These are phyloP conservation scores for Gynandropsis gynandra DNA, from an alignment of 345 rosid species.

Conservation along the genomic window DNA sequence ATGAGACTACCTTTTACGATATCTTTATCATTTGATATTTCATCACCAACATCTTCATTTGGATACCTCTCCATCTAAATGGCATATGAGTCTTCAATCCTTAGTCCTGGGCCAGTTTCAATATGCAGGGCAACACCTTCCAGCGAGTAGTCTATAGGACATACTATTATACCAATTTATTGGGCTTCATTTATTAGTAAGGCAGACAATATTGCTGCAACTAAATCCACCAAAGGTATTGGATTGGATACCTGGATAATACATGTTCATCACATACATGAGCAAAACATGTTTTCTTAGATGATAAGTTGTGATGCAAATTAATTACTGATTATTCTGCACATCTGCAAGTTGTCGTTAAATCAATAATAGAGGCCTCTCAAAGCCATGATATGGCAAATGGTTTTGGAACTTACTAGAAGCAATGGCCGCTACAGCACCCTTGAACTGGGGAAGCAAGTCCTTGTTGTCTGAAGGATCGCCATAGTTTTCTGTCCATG, in stretches of 20 bases:
- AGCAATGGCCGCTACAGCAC: slow-evolving; percentile 91
- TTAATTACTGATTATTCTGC: slow-evolving; percentile 2
- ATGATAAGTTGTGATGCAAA: slow-evolving; percentile 16
- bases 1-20: no score
- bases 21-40: no score
- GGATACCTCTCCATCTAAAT: no score
- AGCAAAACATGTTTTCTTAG: slow-evolving; percentile 14
- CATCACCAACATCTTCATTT: no score
- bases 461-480: no score
- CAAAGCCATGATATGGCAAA: not conserved
- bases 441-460: slow-evolving; percentile 86
- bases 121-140: slow-evolving; percentile 79
- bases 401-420: slow-evolving; percentile 44
- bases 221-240: slow-evolving; percentile 91
- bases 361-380: slow-evolving; percentile 18
- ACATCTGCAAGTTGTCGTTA: slow-evolving; percentile 3
- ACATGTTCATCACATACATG: slow-evolving; percentile 22
- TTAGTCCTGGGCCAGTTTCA: slow-evolving; percentile 96
- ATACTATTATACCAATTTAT: slow-evolving; percentile 76
- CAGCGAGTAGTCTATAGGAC: slow-evolving; percentile 73
- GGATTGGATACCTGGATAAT: slow-evolving; percentile 67
- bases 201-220: slow-evolving; percentile 78
- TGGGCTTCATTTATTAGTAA: slow-evolving; percentile 86
- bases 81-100: no score
- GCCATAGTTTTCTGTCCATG: no score